Evolutionary conservation across 2,329 filamentous ascomycete species (phyloP).

Genomic region (Thelonectria olida): DNA sequence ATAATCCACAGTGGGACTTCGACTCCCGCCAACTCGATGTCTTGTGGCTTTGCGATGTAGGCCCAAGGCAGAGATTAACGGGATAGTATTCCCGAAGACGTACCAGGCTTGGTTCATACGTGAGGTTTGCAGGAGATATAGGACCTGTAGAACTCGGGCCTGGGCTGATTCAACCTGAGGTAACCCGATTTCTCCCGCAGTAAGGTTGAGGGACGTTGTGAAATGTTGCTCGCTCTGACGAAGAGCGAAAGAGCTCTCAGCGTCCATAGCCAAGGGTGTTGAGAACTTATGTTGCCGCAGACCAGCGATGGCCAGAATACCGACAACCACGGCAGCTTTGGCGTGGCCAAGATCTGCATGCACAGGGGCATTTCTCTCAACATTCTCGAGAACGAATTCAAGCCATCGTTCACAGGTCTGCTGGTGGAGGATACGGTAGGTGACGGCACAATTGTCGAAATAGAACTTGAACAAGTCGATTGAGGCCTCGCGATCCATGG

Average conservation of each 20-base stretch:
- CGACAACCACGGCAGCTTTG: constrained; percentile 57
- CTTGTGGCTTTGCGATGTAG: constrained; percentile 28
- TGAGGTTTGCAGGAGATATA: constrained; percentile 34
- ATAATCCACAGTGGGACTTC: constrained; percentile 44
- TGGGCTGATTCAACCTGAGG: constrained; percentile 38
- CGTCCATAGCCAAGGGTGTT: neutral
- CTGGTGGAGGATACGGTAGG: constrained; percentile 65
- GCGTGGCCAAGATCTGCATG: constrained; percentile 52
- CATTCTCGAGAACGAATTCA: constrained; percentile 48
- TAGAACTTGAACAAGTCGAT: constrained; percentile 52
- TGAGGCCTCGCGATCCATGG: constrained; percentile 29
- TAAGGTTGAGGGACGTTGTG: constrained; percentile 29
- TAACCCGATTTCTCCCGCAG: constrained; percentile 36
- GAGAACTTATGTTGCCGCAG: constrained; percentile 53
- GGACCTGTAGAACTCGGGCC: constrained; percentile 30
- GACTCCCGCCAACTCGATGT: constrained; percentile 6
- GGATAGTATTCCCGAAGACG: constrained; percentile 32
- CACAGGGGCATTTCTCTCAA: constrained; percentile 47
- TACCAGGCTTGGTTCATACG: constrained; percentile 40
- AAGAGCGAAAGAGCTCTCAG: constrained; percentile 13
- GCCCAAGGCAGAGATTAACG: constrained; percentile 31
- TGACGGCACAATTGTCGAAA: constrained; percentile 68
- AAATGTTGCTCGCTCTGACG: constrained; percentile 39
- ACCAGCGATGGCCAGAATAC: constrained; percentile 58
- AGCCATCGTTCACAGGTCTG: constrained; percentile 60